Base-by-base conservation (phyloP, 495 filamentous ascomycete genomes). In the Antarctomyces pellizariae region DNA sequence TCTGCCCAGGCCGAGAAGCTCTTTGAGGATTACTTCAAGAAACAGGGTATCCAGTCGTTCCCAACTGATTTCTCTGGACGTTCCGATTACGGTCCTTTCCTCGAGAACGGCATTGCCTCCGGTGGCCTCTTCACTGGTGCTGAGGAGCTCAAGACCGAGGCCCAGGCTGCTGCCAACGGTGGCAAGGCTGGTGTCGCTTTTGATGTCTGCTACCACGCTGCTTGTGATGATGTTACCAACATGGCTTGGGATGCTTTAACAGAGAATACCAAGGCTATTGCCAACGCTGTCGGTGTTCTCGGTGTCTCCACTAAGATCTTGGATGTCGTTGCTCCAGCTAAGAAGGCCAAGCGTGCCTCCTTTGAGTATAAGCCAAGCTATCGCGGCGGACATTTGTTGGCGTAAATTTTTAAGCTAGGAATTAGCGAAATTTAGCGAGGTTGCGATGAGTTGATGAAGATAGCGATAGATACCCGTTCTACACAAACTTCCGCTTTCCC, bases 51-150 rank as follows among this genome's bases (percentile, higher is more conserved):
- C 4, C 34, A 57, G 3, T 44, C 48, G 2, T 53, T 42, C 20
- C 51, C 57, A 3, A 62, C 65, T 12, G 56, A 40, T 25, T 76
- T 77, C 34, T 47, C 55, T 39, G 71, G 67, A 12, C 65, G 71
- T 18, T 67, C 59, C 26, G 73, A 79, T 46, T 76, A 79, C 41
- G 59, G 54, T 9, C 59, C 71, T 0, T 78, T 79, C 44, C 56
- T 71, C 18, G 58, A 64, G 15, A 54, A 46, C 9, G 65, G 66
- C 20, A 63, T 77, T 23, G 61, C 73, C 0, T 50, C 52, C 6
- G 71, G 71, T 22, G 74, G 72, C 3, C 41, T 75, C 13, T 71
- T 71, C 45, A 73, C 71, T 11, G 73, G 71, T 13, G 71, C 74
- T 6, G 73, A 77, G 39, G 58, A 45, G 4, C 24, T 62, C 39